Base-by-base conservation (phyloP, 495 filamentous ascomycete species). In the Cercophora samala region DNA sequence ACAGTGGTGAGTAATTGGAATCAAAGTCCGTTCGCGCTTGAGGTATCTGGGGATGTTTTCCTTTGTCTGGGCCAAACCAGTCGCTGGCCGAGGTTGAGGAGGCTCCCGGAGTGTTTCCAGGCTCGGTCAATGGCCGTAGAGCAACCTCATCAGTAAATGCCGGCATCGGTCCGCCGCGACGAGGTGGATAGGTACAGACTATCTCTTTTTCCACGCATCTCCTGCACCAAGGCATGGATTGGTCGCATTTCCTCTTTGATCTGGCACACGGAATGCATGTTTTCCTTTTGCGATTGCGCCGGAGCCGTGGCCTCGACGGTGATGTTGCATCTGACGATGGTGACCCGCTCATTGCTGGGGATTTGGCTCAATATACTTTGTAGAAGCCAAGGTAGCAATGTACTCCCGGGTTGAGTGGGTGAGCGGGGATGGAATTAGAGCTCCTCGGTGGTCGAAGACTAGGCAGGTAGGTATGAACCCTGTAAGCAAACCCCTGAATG, bases 231-330 rank as follows among this genome's bases (percentile, higher is more conserved):
- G 81, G 81, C n/a, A 61, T 70, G 11, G 68, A 68, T 64, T 75
- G 76, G 59, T 82, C 82, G 63, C 82, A 84, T 58, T 79, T 77
- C 1, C 82, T 74, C 68, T 83, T 83, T 9, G 74, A 74, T 32
- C 73, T 75, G 17, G 75, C 74, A 69, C 82, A 84, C 21, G 75
- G 74, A 52, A 77, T 65, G 64, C 82, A 84, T 15, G 79, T 77
- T 68, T 77, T 77, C 55, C 70, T 77, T 68, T 77, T 77, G 51
- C 70, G 77, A 60, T 72, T 66, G 67, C 77, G 69, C 69, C 76
- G 78, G 4, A 75, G 74, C 8, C 69, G 64, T 17, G 37, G 37
- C 55, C 60, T 61, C 19, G 37, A 42, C n/a, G 15, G 17, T n/a
- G 24, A 29, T 23, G 51, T 54, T 11, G 19, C 11, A 23, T 21